Conservation (phyloP, 352 stramenopile genomes). For the Plasmopara halstedii region DNA sequence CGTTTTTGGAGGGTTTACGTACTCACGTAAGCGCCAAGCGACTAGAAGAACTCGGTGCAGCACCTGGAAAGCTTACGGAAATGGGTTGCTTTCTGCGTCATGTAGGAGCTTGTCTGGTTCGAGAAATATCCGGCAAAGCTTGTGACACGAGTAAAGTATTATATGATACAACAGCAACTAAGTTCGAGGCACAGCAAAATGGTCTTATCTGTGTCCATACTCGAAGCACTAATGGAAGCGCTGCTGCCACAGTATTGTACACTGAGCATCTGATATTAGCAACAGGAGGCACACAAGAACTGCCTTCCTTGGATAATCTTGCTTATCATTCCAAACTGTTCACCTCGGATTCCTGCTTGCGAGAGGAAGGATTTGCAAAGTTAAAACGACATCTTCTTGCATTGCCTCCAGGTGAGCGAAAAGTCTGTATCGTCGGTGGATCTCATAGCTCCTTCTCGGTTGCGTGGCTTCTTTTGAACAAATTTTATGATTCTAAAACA, state of each 20-base stretch:
- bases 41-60: slow-evolving; percentile 45
- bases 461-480: slow-evolving; percentile 73
- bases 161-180: slow-evolving; percentile 39
- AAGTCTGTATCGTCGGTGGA: slow-evolving; percentile 78
- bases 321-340: slow-evolving; percentile 52
- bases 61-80: slow-evolving; percentile 43
- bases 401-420: slow-evolving; percentile 26
- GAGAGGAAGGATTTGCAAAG: slow-evolving; percentile 46
- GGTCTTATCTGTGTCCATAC: slow-evolving; percentile 47
- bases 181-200: slow-evolving; percentile 38
- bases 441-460: slow-evolving; percentile 84
- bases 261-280: slow-evolving; percentile 62
- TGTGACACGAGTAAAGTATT: slow-evolving; percentile 35
- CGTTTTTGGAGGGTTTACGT: slow-evolving; percentile 53
- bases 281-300: slow-evolving; percentile 54
- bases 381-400: slow-evolving; percentile 36
- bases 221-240: slow-evolving; percentile 7
- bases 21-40: slow-evolving; percentile 45
- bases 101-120: slow-evolving; percentile 35
- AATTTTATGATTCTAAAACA: slow-evolving; percentile 22
- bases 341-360: slow-evolving; percentile 51
- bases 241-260: slow-evolving; percentile 32
- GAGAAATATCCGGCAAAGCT: slow-evolving; percentile 36
- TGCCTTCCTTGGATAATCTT: slow-evolving; percentile 28
- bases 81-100: slow-evolving; percentile 59